Base-by-base conservation (phyloP, 2,329 filamentous ascomycete species). In the Thielaviopsis punctulata region DNA sequence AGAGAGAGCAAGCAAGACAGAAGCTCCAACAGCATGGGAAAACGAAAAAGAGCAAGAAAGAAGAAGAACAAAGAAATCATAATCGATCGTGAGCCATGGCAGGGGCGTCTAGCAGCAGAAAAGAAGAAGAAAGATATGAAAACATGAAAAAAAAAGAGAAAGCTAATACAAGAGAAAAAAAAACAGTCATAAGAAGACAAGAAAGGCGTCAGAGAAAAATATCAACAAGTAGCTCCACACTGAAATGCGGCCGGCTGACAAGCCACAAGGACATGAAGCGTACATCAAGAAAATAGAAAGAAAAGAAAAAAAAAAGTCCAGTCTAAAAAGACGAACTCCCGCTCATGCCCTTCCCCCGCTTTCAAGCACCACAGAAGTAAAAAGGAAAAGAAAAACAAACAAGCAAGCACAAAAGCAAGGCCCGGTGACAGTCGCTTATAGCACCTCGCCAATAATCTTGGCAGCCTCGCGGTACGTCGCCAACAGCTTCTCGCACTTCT, bases 401-500 rank as follows among this genome's bases (percentile, higher is more conserved):
- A 18, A 21, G 18, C 7, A 18, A n/a, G 46, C 36, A n/a, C 12
- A 10, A 48, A 24, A 48, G 36, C 27, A 48, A 48, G n/a, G 46
- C n/a, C 27, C 30, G 21, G 24, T 48, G 25, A 4, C 48, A 41
- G 22, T 25, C 19, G 46, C 25, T 66, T 82, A 89, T 69, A 94
- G 71, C 55, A 98, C 92, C 69, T 98, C 92, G 56, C 92, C 88
- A 57, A 98, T 90, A 65, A 98, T 98, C 75, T 93, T 95, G 57
- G 90, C 88, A 19, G 92, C 92, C 71, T 98, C 92, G 62, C 88
- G 88, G 71, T 98, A 98, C 19, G 92, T 98, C 64, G 84, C 81
- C 57, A 96, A 77, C 58, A 98, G 73, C 66, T 88, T 92, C 73
- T 98, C 92, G 69, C 92, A 98, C 76, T 98, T 98, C 71, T 96